Base-by-base conservation (phyloP, 2,329 filamentous ascomycete genomes). In the Biscogniauxia marginata region DNA sequence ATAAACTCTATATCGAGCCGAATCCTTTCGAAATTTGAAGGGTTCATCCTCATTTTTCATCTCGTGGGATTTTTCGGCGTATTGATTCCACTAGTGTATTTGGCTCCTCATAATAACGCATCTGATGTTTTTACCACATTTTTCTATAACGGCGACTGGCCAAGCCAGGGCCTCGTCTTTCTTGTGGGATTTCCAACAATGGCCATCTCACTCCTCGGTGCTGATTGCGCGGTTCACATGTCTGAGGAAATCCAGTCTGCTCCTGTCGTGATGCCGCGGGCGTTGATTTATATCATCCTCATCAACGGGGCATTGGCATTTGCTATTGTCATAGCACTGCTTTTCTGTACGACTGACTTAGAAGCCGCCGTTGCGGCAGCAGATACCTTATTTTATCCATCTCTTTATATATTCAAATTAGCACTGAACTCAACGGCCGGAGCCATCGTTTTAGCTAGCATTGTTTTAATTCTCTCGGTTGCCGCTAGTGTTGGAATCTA, bases 1-100 rank as follows among this genome's bases (percentile, higher is more conserved):
- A 68, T 76, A 46, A 78, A 76, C 24, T 74, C 73, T 2, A 56
- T 57, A 13, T 49, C 57, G 16, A 53, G 59, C 7, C 50, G 53
- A 11, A 54, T 69, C 61, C 63, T 76, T 58, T 62, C 75, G 24
- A 72, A 70, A n/a, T 66, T 78, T 7, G 75, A 78, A 55, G 73
- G 74, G 7, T 66, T 72, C 53, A 73, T 75, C 22, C 63, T 77
- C n/a, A 65, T 77, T 16, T 53, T 77, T 21, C 75, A 77, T 52
- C 67, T 78, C n/a, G 64, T 78, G 1, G 75, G 77, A 1, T 79
- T 82, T 63, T 75, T 80, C 51, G 73, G 70, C 11, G 68, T 77
- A 5, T 59, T 77, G 7, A 68, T 74, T 0, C 70, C 73, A 1
- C 62, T 77, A 2, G 69, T 64, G 54, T 65, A 66, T 5, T 70